phyloP scores from a whole-genome alignment of 768 basidiomycete genomes.

The Lactifluus rugatus region DNA sequence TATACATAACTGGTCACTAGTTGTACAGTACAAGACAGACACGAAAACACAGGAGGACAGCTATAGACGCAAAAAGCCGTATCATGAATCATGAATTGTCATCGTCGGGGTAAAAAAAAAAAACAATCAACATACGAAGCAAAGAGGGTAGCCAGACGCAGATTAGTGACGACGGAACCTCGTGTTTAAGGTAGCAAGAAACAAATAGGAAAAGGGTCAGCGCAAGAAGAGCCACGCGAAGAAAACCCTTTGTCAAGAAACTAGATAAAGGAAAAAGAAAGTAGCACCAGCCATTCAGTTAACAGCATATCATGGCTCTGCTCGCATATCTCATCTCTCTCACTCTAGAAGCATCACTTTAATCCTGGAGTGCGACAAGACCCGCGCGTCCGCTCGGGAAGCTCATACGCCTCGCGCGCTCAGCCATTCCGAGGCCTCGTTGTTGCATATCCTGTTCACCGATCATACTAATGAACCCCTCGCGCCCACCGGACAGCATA shows the following conservation, averaged over 20 bases:
- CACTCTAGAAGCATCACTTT: not conserved
- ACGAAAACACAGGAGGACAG: not conserved
- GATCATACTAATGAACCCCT: not conserved
- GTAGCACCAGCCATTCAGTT: not conserved
- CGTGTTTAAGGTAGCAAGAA: constrained; percentile 8
- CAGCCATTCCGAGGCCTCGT: not conserved
- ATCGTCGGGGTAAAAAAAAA: not conserved
- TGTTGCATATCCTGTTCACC: not conserved
- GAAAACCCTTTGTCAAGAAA: constrained; percentile 3
- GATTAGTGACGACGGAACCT: not conserved
- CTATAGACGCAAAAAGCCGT: not conserved
- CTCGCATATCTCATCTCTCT: not conserved
- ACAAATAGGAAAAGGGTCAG: not conserved
- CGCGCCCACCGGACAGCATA: not conserved
- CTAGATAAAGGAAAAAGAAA: not conserved
- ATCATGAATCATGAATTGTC: constrained; percentile 1
- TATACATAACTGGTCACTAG: not conserved
- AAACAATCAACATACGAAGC: too few relatives aligned
- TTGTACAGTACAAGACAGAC: not conserved
- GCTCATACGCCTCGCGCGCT: constrained; percentile 20
- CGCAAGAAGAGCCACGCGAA: not conserved
- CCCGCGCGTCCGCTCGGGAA: constrained; percentile 12
- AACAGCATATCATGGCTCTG: not conserved
- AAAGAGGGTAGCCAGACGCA: too few relatives aligned
- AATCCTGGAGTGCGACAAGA: constrained; percentile 3